Evolutionary conservation across 306 rosid species (phyloP).

Genomic region (Rosa chinensis): DNA sequence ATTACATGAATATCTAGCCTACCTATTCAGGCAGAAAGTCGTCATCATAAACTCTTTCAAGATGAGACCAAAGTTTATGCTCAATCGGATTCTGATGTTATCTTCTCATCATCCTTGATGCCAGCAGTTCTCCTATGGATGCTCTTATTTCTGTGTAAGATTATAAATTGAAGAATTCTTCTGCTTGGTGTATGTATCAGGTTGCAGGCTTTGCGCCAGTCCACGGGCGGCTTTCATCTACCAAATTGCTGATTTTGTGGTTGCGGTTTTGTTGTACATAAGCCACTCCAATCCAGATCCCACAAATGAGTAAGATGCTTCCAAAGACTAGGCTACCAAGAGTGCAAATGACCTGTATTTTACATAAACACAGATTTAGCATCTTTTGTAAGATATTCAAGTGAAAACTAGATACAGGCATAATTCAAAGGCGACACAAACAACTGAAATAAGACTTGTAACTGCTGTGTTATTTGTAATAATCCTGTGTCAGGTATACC

Average conservation of each 20-base stretch:
- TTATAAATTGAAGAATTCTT: not conserved
- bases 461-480: not conserved
- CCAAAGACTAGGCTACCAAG: slow-evolving; percentile 68
- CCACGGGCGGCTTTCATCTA: slow-evolving; percentile 53
- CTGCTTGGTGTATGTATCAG: slow-evolving; percentile 22
- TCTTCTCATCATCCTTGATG: slow-evolving; percentile 2
- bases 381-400: not conserved
- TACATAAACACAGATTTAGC: not conserved
- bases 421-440: not conserved
- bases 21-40: slow-evolving; percentile 5
- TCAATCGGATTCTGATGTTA: not conserved
- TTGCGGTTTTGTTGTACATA: slow-evolving; percentile 55
- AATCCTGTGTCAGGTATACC: not conserved
- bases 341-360: slow-evolving; percentile 69
- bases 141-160: not conserved
- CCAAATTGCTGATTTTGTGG: slow-evolving; percentile 33
- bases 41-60: not conserved
- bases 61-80: not conserved
- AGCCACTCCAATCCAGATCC: slow-evolving; percentile 63
- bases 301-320: slow-evolving; percentile 72
- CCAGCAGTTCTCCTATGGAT: not conserved
- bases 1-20: slow-evolving; percentile 4
- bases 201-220: slow-evolving; percentile 52
- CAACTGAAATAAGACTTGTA: not conserved
- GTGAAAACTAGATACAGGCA: not conserved